Conservation (phyloP, 805 yeast species). For the Metschnikowia reukaufii region DNA sequence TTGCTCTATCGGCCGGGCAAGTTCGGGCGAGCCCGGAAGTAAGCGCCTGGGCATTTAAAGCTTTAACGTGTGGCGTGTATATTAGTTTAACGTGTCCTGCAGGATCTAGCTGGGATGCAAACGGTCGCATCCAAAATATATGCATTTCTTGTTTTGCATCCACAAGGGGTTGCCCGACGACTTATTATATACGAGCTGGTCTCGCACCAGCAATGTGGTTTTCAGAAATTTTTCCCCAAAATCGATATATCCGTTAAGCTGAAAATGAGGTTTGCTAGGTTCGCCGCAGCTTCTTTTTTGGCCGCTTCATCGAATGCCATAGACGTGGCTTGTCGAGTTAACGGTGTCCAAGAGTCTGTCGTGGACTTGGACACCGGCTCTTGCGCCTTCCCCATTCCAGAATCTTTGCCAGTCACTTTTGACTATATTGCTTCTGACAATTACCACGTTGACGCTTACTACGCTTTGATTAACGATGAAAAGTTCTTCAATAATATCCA, state of each 20-base stretch:
- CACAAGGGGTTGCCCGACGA: too few relatives aligned
- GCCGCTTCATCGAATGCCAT: constrained; percentile 28
- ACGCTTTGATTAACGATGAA: constrained; percentile 23
- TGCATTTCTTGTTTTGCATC: too few relatives aligned
- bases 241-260: too few relatives aligned
- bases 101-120: background rate
- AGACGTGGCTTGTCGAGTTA: constrained; percentile 39
- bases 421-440: constrained; percentile 29
- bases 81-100: background rate
- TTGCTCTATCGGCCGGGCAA: too few relatives aligned
- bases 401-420: constrained; percentile 27
- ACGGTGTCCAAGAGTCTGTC: constrained; percentile 32
- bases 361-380: constrained; percentile 43
- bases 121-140: background rate
- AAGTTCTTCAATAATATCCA: constrained; percentile 37
- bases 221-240: too few relatives aligned
- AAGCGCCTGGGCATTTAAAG: background rate
- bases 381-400: constrained; percentile 40
- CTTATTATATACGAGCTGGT: background rate
- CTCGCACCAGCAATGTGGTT: background rate
- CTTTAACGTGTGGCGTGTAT: background rate
- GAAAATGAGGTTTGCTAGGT: constrained; percentile 21
- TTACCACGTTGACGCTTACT: constrained; percentile 38
- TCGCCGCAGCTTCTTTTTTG: constrained; percentile 23
- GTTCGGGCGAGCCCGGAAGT: background rate